A percentile compares a stretch with the other conserved stretches of the same genome.
phyloP scores from a whole-genome alignment of 106 monocot species.

The Narthecium ossifragum region DNA sequence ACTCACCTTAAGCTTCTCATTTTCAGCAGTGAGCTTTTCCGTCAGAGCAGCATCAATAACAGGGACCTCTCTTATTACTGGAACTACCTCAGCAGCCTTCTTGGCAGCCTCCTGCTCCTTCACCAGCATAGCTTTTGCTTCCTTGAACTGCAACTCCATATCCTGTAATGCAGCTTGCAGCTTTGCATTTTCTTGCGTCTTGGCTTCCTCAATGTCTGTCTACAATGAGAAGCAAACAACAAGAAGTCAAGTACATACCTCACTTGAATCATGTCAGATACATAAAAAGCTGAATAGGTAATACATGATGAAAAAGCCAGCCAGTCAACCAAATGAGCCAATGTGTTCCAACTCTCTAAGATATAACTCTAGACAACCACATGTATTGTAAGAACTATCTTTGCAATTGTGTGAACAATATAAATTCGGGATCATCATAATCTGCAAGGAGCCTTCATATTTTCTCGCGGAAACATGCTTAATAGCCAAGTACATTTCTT shows the following conservation, averaged over 20 bases:
- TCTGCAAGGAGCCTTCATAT: too few relatives aligned
- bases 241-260: too few relatives aligned
- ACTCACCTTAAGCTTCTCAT: constrained; percentile 57
- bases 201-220: constrained; percentile 45
- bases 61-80: constrained; percentile 41
- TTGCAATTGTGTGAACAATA: too few relatives aligned
- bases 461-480: too few relatives aligned
- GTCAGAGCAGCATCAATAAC: constrained; percentile 48
- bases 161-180: constrained; percentile 43
- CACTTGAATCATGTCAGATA: too few relatives aligned
- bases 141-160: constrained; percentile 44
- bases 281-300: not conserved
- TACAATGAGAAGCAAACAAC: constrained; percentile 4
- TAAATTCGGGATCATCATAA: too few relatives aligned
- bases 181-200: constrained; percentile 48
- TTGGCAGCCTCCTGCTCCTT: constrained; percentile 32
- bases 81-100: constrained; percentile 13
- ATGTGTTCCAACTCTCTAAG: too few relatives aligned
- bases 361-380: too few relatives aligned
- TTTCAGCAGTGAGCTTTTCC: constrained; percentile 57
- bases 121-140: constrained; percentile 30
- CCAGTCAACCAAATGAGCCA: not conserved
- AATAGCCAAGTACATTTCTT: too few relatives aligned
- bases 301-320: not conserved
- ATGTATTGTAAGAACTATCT: too few relatives aligned